Evolutionary conservation across 2,329 filamentous ascomycete species (phyloP), one percentile per base, ranked within the genome.

Genomic region (Trichothecium sympodiale): DNA sequence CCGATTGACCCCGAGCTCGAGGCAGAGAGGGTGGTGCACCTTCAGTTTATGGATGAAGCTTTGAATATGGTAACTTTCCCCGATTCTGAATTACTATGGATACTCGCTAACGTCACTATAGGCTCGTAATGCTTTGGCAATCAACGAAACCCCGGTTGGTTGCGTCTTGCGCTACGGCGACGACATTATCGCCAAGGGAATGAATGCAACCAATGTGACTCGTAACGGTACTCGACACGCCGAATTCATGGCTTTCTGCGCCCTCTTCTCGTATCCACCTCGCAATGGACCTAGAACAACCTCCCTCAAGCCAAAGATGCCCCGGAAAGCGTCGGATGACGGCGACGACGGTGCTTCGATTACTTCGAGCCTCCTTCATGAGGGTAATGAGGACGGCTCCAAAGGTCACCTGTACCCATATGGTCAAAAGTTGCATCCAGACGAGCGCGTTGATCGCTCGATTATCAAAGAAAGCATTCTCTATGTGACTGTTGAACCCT

Each of bases 401-500:
- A 67, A 69, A 38, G 64, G 71, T 20, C 70, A 77, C 37, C 59
- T 76, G n/a, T 76, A 65, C 41, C 73, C 73, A 1, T 77, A 77
- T 38, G 73, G 73, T 4, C 71, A 77, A 46, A 77, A 75, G 50
- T 60, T 72, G 1, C 64, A 74, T 40, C 64, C 67, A 0, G 57
- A 59, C 3, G 59, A 70, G 16, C 69, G 68, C 35, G 71, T 91
- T 45, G 71, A 80, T 36, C 71, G 75, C 25, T 71, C 69, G 10
- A 74, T 89, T 43, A 67, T 96, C 46, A 67, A 65, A 28, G 74
- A 88, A 44, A 71, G 71, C 46, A 82, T 78, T 8, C 74, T 98
- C 35, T 98, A 98, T 58, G 91, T 98, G 33, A 98, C 91, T 0
- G 89, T 98, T 36, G 93, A 98, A 61, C 91, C 91, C 4, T 98